phyloP scores from a whole-genome alignment of 805 yeast genomes.

The Wickerhamiella australiensis region DNA sequence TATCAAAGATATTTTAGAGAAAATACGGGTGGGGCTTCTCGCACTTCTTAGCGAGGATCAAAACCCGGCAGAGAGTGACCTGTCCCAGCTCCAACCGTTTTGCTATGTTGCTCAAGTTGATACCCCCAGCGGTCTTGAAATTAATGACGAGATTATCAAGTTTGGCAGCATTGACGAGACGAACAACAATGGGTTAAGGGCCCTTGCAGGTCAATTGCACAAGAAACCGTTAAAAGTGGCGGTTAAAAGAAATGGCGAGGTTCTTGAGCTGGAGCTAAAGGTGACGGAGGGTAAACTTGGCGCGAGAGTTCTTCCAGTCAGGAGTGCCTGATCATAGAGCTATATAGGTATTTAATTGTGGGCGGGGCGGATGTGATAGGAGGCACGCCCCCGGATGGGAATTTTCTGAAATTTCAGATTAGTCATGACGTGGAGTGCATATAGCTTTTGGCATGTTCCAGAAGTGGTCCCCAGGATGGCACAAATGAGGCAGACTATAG shows the following conservation, averaged over 20 bases:
- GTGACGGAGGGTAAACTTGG: constrained; percentile 8
- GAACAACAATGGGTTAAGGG: constrained; percentile 40
- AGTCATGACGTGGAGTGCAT: no score
- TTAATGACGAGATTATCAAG: constrained; percentile 42
- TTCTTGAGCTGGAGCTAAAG: not conserved
- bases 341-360: no score
- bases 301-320: constrained; percentile 8
- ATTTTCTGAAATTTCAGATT: no score
- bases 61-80: not conserved
- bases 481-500: no score
- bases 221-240: not conserved
- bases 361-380: no score
- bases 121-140: constrained; percentile 52
- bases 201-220: constrained; percentile 11
- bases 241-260: not conserved
- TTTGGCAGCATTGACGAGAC: constrained; percentile 46
- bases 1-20: constrained; percentile 36
- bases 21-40: constrained; percentile 38
- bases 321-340: not conserved
- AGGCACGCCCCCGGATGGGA: no score
- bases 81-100: constrained; percentile 4
- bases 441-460: no score
- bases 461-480: no score
- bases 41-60: constrained; percentile 27
- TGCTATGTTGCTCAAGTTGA: constrained; percentile 37